A percentile compares a stretch with the other conserved stretches of the same genome.
Evolutionary conservation across 805 yeast genomes (phyloP).

Genomic region (Grigorovia transvaalensis): DNA sequence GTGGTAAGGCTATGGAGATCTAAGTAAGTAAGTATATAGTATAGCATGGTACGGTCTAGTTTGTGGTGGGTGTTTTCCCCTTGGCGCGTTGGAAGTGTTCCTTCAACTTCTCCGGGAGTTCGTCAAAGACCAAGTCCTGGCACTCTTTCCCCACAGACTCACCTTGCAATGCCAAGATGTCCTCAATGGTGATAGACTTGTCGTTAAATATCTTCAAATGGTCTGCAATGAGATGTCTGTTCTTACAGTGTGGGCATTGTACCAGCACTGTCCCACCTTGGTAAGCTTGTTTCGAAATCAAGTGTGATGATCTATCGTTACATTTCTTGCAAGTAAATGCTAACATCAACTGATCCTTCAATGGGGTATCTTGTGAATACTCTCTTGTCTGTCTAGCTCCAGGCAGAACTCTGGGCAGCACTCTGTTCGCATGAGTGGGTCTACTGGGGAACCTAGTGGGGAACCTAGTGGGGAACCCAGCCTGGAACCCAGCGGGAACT

Average conservation of each 20-base stretch:
- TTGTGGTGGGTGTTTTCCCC: not conserved
- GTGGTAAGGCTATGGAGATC: too few species aligned
- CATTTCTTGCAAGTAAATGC: slow-evolving; percentile 92
- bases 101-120: slow-evolving; percentile 25
- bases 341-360: slow-evolving; percentile 49
- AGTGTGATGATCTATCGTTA: slow-evolving; percentile 71
- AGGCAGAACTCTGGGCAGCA: not conserved
- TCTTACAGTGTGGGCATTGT: slow-evolving; percentile 85
- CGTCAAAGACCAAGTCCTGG: slow-evolving; percentile 50
- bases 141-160: slow-evolving; percentile 56
- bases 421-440: slow-evolving; percentile 1
- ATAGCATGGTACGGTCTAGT: not conserved
- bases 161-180: slow-evolving; percentile 65
- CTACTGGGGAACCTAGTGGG: too few species aligned
- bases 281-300: slow-evolving; percentile 89
- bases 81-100: not conserved
- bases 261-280: slow-evolving; percentile 76
- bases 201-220: slow-evolving; percentile 79
- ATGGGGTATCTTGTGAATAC: not conserved
- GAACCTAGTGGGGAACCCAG: too few species aligned
- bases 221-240: slow-evolving; percentile 86
- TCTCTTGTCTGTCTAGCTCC: not conserved
- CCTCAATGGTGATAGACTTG: slow-evolving; percentile 60
- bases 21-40: not conserved
- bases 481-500: too few species aligned